A percentile compares a stretch with the other conserved stretches of the same genome.
phyloP scores from a whole-genome alignment of 371 early-diverging fungal species.

The Lichtheimia hyalospora region DNA sequence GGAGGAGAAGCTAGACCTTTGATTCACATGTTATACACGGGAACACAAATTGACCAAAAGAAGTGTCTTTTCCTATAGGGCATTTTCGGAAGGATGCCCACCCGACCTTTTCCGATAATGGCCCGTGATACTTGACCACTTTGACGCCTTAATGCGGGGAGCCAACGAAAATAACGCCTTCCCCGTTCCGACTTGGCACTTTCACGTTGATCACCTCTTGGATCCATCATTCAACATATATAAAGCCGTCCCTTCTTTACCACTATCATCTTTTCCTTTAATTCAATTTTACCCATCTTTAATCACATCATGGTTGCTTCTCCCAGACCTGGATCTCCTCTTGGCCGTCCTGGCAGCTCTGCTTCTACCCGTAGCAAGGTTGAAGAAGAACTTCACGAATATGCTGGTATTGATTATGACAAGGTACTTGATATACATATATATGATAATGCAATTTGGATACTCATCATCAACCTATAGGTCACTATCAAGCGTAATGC shows the following conservation, averaged over 20 bases:
- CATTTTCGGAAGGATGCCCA: too few relatives aligned
- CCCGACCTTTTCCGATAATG: too few relatives aligned
- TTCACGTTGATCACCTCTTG: neutral
- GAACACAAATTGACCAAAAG: too few relatives aligned
- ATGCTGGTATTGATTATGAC: constrained; percentile 55
- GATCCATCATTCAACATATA: neutral
- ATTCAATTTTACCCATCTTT: neutral
- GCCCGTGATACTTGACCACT: too few relatives aligned
- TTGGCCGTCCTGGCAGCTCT: constrained; percentile 33
- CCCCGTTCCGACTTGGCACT: too few relatives aligned
- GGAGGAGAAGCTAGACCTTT: too few relatives aligned
- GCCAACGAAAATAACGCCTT: neutral
- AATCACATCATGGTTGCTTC: constrained; percentile 19
- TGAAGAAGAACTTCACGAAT: constrained; percentile 49
- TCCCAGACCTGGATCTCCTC: constrained; percentile 35
- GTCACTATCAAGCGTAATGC: constrained; percentile 69
- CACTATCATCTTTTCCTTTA: neutral
- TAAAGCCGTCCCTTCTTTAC: neutral
- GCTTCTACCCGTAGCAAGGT: constrained; percentile 40
- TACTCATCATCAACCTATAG: constrained; percentile 9
- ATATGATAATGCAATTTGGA: neutral
- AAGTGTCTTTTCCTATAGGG: too few relatives aligned
- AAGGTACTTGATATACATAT: constrained; percentile 21
- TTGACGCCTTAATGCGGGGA: constrained; percentile 4
- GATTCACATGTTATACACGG: too few relatives aligned